Conservation (phyloP, 257 asterid genomes). For the Datura wrightii region DNA sequence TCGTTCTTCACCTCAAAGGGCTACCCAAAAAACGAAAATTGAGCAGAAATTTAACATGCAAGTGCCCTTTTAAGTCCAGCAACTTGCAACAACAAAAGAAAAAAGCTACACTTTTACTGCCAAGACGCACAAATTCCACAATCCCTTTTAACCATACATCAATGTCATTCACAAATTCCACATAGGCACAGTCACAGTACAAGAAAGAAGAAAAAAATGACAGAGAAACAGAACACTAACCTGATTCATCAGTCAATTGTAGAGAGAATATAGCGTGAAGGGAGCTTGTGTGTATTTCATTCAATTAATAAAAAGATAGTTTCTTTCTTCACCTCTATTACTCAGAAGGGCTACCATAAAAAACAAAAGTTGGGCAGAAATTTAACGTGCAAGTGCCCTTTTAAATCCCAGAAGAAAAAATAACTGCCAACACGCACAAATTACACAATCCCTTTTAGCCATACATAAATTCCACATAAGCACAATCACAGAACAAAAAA, state of each 20-base stretch:
- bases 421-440: too few relatives aligned
- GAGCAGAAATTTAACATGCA: conserved; percentile 16
- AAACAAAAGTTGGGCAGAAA: not conserved
- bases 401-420: not conserved
- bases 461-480: too few relatives aligned
- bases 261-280: not conserved
- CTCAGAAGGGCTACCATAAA: not conserved
- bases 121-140: not conserved
- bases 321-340: not conserved
- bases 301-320: not conserved
- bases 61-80: not conserved
- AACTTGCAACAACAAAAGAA: conserved; percentile 1
- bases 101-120: not conserved
- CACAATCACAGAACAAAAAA: too few relatives aligned
- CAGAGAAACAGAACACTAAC: not conserved
- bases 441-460: too few relatives aligned
- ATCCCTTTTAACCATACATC: not conserved
- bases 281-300: not conserved
- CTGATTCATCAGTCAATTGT: conserved; percentile 18
- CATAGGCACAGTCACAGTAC: not conserved
- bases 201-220: not conserved
- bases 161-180: not conserved
- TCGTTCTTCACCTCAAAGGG: not conserved
- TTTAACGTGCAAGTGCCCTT: not conserved
- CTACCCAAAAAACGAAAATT: not conserved